Evolutionary conservation across 768 basidiomycete genomes (phyloP).

Genomic region (Leccinum arenicola): DNA sequence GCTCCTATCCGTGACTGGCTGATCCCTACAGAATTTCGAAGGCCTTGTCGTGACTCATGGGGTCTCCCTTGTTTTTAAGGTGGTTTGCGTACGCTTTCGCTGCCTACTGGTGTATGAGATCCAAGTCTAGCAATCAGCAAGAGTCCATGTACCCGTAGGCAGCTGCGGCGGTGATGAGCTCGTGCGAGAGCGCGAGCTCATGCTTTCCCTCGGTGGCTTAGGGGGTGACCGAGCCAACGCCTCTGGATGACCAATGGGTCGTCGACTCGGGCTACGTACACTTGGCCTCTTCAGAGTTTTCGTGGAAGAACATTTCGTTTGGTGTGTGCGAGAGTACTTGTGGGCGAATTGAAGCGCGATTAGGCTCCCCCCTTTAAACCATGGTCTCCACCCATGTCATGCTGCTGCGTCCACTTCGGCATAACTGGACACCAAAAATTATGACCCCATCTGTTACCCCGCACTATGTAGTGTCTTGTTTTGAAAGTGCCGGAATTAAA

Average conservation of each 20-base stretch:
- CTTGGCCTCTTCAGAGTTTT: constrained; percentile 23
- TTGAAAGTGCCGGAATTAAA: no score
- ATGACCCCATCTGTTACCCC: no score
- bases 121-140: not conserved
- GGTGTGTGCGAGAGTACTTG: not conserved
- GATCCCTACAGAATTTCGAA: constrained; percentile 24
- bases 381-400: not conserved
- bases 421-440: no score
- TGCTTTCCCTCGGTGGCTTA: constrained; percentile 20
- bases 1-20: no score
- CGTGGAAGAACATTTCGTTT: constrained; percentile 22
- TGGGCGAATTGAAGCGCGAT: not conserved
- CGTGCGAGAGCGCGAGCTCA: constrained; percentile 22
- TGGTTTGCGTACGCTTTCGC: constrained; percentile 31
- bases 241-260: no score
- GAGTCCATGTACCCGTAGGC: constrained; percentile 19
- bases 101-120: constrained; percentile 14
- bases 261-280: not conserved
- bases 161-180: constrained; percentile 28
- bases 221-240: not conserved
- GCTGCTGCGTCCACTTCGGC: no score
- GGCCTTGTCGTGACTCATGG: constrained; percentile 24
- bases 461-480: no score
- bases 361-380: not conserved
- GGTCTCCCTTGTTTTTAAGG: constrained; percentile 16